Percentiles rank a stretch among this genome's conserved stretches.
Evolutionary conservation across 208 protist genomes (phyloP).

Genomic region (Trypanosoma boissoni): DNA sequence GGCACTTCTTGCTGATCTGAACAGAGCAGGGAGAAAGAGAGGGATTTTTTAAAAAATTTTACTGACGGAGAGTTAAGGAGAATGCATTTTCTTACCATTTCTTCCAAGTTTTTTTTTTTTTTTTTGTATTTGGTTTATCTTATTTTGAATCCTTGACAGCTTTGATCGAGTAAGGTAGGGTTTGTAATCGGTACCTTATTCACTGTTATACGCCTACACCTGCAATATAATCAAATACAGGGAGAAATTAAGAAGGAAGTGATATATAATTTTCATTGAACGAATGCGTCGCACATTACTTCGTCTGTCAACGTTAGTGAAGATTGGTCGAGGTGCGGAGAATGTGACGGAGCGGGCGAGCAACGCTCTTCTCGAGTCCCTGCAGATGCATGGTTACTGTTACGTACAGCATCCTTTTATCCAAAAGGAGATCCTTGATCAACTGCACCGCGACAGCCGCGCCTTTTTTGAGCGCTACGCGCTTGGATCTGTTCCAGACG

Average conservation of each 20-base stretch:
- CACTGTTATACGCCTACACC: no score
- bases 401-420: slow-evolving; percentile 90
- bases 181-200: no score
- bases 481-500: slow-evolving; percentile 32
- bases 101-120: no score
- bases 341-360: slow-evolving; percentile 81
- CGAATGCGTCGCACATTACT: slow-evolving; percentile 46
- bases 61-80: no score
- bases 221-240: no score
- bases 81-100: no score
- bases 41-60: no score
- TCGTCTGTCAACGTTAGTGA: slow-evolving; percentile 66
- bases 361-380: slow-evolving; percentile 80
- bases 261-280: background rate
- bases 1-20: background rate
- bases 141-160: no score
- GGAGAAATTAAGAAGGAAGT: no score
- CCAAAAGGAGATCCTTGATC: slow-evolving; percentile 76
- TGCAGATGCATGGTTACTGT: slow-evolving; percentile 86
- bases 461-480: slow-evolving; percentile 87
- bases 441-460: slow-evolving; percentile 82
- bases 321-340: slow-evolving; percentile 65
- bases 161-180: no score
- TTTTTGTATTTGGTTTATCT: no score
- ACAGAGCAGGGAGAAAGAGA: no score